phyloP scores from a whole-genome alignment of 2,329 filamentous ascomycete species.

The Venturia pyrina region DNA sequence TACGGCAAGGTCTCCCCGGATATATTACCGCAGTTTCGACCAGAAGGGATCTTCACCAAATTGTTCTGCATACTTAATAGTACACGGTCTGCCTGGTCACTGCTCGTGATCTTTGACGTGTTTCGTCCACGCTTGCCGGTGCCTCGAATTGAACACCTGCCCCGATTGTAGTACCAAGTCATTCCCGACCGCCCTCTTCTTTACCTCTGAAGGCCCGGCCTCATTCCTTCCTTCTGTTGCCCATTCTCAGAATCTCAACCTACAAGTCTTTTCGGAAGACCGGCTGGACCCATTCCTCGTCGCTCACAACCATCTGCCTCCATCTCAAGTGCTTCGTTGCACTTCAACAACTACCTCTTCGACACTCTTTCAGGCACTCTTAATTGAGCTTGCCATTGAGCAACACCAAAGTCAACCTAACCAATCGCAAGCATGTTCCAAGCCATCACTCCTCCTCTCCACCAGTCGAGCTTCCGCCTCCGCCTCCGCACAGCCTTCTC shows the following conservation, averaged over 20 bases:
- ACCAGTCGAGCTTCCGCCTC: conserved; percentile 9
- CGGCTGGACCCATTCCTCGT: neutral
- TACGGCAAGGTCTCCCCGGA: conserved; percentile 4
- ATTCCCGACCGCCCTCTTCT: neutral
- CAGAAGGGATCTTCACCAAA: neutral
- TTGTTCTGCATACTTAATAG: neutral
- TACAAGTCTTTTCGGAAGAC: neutral
- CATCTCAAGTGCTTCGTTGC: neutral
- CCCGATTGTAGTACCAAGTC: conserved; percentile 3
- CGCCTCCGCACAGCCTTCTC: conserved; percentile 10
- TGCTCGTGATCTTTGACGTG: neutral
- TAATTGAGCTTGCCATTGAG: conserved; percentile 10
- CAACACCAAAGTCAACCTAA: conserved; percentile 1
- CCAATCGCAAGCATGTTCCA: conserved; percentile 5
- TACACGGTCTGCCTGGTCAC: neutral
- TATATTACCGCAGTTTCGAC: conserved; percentile 8
- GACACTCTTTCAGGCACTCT: conserved; percentile 7
- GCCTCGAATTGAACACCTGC: neutral
- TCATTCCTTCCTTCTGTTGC: neutral
- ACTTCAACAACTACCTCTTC: neutral
- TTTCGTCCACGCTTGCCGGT: neutral
- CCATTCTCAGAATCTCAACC: neutral
- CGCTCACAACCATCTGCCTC: neutral
- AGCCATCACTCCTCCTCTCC: conserved; percentile 9
- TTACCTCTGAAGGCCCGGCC: neutral